These are phyloP conservation scores for Geosmithia morbida DNA, from an alignment of 2,329 filamentous ascomycete genomes.

Conservation along the genomic window DNA sequence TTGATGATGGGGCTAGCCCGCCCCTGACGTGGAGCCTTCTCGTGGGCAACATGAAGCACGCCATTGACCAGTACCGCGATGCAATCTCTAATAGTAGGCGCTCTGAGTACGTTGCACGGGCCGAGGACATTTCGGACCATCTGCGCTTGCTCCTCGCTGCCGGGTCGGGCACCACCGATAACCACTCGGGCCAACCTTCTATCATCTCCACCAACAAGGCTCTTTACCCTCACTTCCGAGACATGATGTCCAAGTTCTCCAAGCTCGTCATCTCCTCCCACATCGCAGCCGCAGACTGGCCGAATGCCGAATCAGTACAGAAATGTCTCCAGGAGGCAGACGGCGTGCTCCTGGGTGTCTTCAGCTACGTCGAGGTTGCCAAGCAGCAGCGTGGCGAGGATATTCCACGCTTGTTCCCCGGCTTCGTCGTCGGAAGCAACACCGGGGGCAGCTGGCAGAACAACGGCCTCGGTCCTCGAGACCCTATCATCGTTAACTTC, in stretches of 20 bases:
- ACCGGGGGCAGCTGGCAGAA: conserved; percentile 81
- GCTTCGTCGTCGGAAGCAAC: conserved; percentile 77
- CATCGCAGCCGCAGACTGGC: conserved; percentile 92
- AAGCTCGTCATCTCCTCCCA: conserved; percentile 96
- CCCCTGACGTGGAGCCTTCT: conserved; percentile 81
- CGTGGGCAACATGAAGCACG: conserved; percentile 82
- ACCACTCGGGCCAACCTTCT: conserved; percentile 96
- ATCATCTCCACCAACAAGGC: conserved; percentile 98
- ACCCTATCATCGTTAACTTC: conserved; percentile 69
- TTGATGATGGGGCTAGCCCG: conserved; percentile 71
- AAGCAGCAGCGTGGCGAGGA: conserved; percentile 86
- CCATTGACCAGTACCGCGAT: conserved; percentile 80
- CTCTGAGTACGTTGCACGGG: conserved; percentile 81
- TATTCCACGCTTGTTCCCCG: conserved; percentile 82
- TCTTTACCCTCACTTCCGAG: conserved; percentile 89
- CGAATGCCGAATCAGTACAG: conserved; percentile 80
- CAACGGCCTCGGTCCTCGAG: conserved; percentile 48
- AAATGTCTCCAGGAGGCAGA: conserved; percentile 98
- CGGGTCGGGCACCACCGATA: conserved; percentile 93
- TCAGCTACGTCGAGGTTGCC: conserved; percentile 91
- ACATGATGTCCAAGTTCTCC: conserved; percentile 99
- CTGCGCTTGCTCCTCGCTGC: conserved; percentile 85
- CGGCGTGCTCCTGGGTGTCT: conserved; percentile 83
- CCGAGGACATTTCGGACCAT: conserved; percentile 98
- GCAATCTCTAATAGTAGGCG: conserved; percentile 73